These are phyloP conservation scores for Chrysosporium queenslandicum DNA, from an alignment of 2,329 filamentous ascomycete genomes.

Conservation along the genomic window DNA sequence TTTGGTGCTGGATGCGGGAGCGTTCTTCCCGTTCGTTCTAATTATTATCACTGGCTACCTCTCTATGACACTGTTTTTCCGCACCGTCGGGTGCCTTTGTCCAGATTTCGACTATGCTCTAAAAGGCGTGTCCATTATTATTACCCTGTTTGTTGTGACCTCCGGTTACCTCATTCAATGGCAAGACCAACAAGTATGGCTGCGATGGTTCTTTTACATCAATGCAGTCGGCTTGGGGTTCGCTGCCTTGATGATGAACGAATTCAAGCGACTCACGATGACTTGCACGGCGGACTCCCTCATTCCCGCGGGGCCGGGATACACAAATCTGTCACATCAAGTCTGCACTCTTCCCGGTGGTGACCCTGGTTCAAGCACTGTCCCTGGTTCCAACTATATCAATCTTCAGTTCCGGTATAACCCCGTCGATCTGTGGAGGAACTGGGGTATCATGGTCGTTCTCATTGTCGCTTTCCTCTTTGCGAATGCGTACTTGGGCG, in stretches of 20 bases:
- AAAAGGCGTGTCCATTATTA: slow-evolving; percentile 67
- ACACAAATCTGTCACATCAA: slow-evolving; percentile 33
- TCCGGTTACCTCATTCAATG: slow-evolving; percentile 39
- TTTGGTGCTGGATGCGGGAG: slow-evolving; percentile 59
- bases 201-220: slow-evolving; percentile 72
- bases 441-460: slow-evolving; percentile 58
- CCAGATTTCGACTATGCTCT: slow-evolving; percentile 76
- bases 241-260: slow-evolving; percentile 71
- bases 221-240: slow-evolving; percentile 73
- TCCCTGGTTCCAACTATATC: slow-evolving; percentile 52
- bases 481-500: slow-evolving; percentile 33
- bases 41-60: slow-evolving; percentile 69
- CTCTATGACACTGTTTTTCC: slow-evolving; percentile 78
- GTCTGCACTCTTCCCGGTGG: slow-evolving; percentile 59
- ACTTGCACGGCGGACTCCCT: slow-evolving; percentile 34
- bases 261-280: slow-evolving; percentile 60
- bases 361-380: slow-evolving; percentile 41
- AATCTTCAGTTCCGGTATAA: slow-evolving; percentile 48
- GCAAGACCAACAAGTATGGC: slow-evolving; percentile 54
- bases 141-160: slow-evolving; percentile 51
- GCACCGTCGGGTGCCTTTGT: slow-evolving; percentile 66
- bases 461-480: slow-evolving; percentile 53
- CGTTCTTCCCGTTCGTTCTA: slow-evolving; percentile 79
- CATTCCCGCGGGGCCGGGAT: slow-evolving; percentile 36
- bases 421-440: slow-evolving; percentile 54